A percentile compares a stretch with the other conserved stretches of the same genome.
Conservation (phyloP, 164 flowering plant genomes). For the Sextonia rubra region DNA sequence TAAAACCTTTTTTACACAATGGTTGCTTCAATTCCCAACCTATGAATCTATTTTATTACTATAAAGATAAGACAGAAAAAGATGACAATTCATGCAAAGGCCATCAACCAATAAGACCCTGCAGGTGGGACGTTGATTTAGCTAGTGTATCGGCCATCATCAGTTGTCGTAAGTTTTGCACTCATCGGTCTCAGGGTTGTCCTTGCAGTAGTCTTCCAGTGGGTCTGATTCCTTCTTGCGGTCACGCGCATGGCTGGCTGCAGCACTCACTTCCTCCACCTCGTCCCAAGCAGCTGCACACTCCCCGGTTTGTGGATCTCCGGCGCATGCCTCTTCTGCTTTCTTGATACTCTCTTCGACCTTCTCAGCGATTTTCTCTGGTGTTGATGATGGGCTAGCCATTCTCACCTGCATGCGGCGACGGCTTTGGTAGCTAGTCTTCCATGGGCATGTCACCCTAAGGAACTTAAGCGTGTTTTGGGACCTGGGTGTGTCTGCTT, state of each 20-base stretch:
- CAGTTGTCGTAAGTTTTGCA: constrained; percentile 78
- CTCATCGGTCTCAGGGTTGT: constrained; percentile 81
- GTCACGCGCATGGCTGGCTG: constrained; percentile 74
- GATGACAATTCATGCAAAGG: background rate
- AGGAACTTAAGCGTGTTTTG: constrained; percentile 12
- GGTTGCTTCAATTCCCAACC: background rate
- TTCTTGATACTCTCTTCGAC: constrained; percentile 40
- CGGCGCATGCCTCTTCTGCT: constrained; percentile 43
- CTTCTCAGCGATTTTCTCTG: constrained; percentile 31
- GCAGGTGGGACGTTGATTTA: background rate
- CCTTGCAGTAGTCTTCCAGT: constrained; percentile 74
- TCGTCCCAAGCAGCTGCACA: constrained; percentile 87
- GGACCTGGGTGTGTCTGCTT: constrained; percentile 27
- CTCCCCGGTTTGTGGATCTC: constrained; percentile 41
- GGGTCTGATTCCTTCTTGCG: constrained; percentile 60
- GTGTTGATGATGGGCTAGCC: constrained; percentile 16
- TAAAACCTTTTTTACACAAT: background rate
- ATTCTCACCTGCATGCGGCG: constrained; percentile 21
- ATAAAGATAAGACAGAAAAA: background rate
- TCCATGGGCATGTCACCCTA: constrained; percentile 40
- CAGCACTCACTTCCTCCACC: constrained; percentile 86
- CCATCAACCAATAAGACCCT: background rate
- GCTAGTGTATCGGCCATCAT: background rate
- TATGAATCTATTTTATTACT: no score
- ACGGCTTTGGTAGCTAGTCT: constrained; percentile 3